Evolutionary conservation across 2,329 filamentous ascomycete genomes (phyloP), one percentile per base, ranked within the genome.

Genomic region (Fusarium domesticum): DNA sequence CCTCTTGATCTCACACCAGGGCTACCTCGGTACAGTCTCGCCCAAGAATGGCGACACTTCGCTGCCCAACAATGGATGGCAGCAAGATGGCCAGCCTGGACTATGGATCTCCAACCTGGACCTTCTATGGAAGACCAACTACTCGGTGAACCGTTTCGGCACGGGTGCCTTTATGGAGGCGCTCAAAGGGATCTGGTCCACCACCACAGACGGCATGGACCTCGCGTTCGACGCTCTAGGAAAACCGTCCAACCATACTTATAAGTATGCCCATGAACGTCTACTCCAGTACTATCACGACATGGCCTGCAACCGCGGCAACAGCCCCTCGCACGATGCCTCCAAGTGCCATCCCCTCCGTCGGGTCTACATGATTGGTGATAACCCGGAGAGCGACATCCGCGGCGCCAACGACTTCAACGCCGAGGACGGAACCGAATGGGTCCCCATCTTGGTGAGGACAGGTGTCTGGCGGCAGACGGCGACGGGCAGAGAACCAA

Each of bases 91-190:
- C 1, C 91, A 96, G 65, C 89, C 93, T 0, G 73, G 73, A 15
- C 70, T 97, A 6, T 95, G 85, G 73, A 96, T 95, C 66, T 91
- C 85, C 35, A 97, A 97, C 66, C 82, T 88, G 1, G 93, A 98
- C 67, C 72, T 97, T 4, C 78, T 90, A 60, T 98, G 91, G 91
- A 87, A 89, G 39, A 86, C 90, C 1, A 80, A 80, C 25, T 92
- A 95, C 66, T 88, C 87, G 48, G 78, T 92, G 38, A 89, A 92
- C 20, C 84, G 93, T 5, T 79, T 97, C 33, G 93, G 92, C 1
- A 93, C 96, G 65, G 93, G 93, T 15, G 90, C 88, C 1, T 97
- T 97, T 68, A 81, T 88, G 50, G 85, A 85, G 35, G 87, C 90
- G 0, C 70, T 97, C 14, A 80, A 84, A 53, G 91, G 90, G 1